Conservation (phyloP, 2,329 filamentous ascomycete genomes). For the Penicillium sp. region DNA sequence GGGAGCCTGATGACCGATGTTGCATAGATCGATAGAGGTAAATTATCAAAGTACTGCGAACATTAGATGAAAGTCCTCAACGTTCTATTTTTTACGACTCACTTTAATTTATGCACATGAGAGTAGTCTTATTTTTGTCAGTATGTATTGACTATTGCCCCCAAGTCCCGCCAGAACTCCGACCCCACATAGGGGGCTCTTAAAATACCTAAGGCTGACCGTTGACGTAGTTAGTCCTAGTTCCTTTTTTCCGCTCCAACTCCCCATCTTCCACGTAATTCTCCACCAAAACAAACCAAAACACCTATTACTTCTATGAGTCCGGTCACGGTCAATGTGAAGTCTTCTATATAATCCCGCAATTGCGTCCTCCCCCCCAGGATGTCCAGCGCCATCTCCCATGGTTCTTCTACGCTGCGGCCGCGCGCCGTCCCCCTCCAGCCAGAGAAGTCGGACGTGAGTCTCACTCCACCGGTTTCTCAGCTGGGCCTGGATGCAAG, state of each 20-base stretch:
- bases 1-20: not conserved
- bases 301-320: not conserved
- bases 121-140: not conserved
- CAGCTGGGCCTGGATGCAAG: conserved; percentile 37
- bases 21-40: not conserved
- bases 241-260: conserved; percentile 9
- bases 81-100: not conserved
- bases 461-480: conserved; percentile 28
- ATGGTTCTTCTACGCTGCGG: conserved; percentile 31
- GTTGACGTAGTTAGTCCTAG: conserved; percentile 16
- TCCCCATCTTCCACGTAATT: not conserved
- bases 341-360: not conserved
- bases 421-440: conserved; percentile 34
- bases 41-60: not conserved
- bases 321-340: conserved; percentile 2
- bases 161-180: not conserved
- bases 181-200: not conserved
- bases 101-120: not conserved
- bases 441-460: conserved; percentile 23
- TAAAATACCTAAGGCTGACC: conserved; percentile 11
- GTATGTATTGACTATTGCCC: not conserved
- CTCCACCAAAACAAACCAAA: not conserved
- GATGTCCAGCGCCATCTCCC: conserved; percentile 33
- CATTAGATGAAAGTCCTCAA: not conserved
- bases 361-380: conserved; percentile 15